Conservation (phyloP, 805 yeast species). For the Pichia deserticola region DNA sequence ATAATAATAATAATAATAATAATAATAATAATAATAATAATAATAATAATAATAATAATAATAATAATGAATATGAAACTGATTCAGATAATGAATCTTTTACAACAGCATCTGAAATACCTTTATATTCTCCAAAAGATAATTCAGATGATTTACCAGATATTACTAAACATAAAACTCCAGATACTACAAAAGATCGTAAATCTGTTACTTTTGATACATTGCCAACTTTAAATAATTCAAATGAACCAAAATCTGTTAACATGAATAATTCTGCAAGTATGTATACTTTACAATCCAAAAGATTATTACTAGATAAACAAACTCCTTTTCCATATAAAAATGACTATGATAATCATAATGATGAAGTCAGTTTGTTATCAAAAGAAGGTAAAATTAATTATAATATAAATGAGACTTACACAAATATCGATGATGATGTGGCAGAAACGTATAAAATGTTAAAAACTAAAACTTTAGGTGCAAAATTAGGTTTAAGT, state of each 20-base stretch:
- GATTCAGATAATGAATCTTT: not conserved
- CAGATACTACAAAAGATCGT: not conserved
- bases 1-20: not conserved
- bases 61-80: no score
- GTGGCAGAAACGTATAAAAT: conserved; percentile 7
- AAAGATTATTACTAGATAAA: conserved; percentile 5
- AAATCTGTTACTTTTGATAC: not conserved
- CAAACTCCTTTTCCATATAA: conserved; percentile 6
- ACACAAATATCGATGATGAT: conserved; percentile 4
- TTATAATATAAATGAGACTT: not conserved
- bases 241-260: not conserved
- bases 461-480: conserved; percentile 6
- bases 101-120: conserved; percentile 1
- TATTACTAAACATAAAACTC: not conserved
- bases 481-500: conserved; percentile 9
- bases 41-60: no score
- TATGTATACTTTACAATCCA: conserved; percentile 6
- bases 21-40: not conserved
- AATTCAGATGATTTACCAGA: no score
- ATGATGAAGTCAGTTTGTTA: conserved; percentile 4
- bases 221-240: not conserved
- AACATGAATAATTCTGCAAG: not conserved
- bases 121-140: not conserved
- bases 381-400: conserved; percentile 1
- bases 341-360: conserved; percentile 14